Percentiles rank a stretch among this genome's conserved stretches.
phyloP scores from a whole-genome alignment of 2,329 filamentous ascomycete species.

The Trichoderma brevicompactum region DNA sequence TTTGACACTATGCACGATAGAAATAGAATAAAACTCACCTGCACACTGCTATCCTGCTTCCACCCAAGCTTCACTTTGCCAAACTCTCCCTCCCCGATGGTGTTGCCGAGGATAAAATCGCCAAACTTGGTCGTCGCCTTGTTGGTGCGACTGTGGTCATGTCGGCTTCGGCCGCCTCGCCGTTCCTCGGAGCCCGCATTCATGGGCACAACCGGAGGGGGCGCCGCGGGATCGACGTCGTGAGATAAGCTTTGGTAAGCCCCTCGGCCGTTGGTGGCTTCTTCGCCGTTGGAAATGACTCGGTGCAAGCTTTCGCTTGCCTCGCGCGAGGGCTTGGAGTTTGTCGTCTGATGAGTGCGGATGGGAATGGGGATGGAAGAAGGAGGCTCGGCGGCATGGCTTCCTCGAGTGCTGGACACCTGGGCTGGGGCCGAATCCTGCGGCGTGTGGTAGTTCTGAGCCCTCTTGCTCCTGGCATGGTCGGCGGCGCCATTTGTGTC shows the following conservation, averaged over 20 bases:
- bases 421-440: constrained; percentile 47
- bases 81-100: constrained; percentile 96
- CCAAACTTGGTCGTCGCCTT: constrained; percentile 84
- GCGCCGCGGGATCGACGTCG: constrained; percentile 49
- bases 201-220: constrained; percentile 51
- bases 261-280: constrained; percentile 39
- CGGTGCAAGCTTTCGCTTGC: constrained; percentile 79
- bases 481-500: constrained; percentile 40
- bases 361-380: constrained; percentile 45
- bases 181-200: constrained; percentile 53
- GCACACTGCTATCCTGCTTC: constrained; percentile 92
- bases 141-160: constrained; percentile 58
- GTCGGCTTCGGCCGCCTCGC: constrained; percentile 59
- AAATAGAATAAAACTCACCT: constrained; percentile 53
- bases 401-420: constrained; percentile 47
- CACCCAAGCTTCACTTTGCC: constrained; percentile 98
- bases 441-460: constrained; percentile 34
- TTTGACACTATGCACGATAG: background rate
- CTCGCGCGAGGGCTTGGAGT: constrained; percentile 69
- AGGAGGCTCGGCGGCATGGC: constrained; percentile 44
- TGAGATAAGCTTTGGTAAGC: constrained; percentile 37
- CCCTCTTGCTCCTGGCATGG: constrained; percentile 40
- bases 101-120: constrained; percentile 94
- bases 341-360: constrained; percentile 48
- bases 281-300: constrained; percentile 56